These are phyloP conservation scores for Hypoxylon intermedium DNA, from an alignment of 495 filamentous ascomycete genomes.

Conservation along the genomic window DNA sequence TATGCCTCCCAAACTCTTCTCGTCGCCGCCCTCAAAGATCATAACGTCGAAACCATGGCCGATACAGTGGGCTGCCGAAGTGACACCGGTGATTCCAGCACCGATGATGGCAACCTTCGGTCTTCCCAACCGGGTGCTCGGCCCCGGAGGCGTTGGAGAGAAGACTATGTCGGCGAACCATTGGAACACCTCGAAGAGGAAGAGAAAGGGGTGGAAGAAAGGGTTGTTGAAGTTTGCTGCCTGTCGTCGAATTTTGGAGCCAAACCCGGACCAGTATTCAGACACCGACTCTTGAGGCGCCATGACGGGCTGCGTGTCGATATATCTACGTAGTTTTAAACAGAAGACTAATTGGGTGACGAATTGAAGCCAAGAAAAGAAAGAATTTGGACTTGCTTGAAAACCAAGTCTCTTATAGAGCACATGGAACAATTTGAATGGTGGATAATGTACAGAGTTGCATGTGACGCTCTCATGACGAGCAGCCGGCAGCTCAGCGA, in stretches of 20 bases:
- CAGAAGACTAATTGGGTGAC: no score
- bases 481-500: no score
- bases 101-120: constrained; percentile 84
- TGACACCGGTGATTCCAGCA: constrained; percentile 82
- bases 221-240: constrained; percentile 36
- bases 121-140: constrained; percentile 56
- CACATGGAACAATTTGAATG: constrained; percentile 11
- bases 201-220: constrained; percentile 56
- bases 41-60: constrained; percentile 85
- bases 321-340: background rate
- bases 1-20: constrained; percentile 75
- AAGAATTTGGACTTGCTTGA: background rate
- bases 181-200: constrained; percentile 73
- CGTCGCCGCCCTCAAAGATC: constrained; percentile 74
- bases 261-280: background rate
- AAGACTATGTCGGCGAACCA: constrained; percentile 69
- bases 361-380: background rate
- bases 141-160: constrained; percentile 71
- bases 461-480: constrained; percentile 26
- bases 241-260: constrained; percentile 2
- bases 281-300: constrained; percentile 8
- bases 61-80: constrained; percentile 81
- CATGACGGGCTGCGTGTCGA: background rate
- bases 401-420: background rate
- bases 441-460: background rate